Percentiles rank a stretch among this genome's conserved stretches.
Evolutionary conservation across 2,329 filamentous ascomycete species (phyloP).

Genomic region (Fusarium vanettenii): DNA sequence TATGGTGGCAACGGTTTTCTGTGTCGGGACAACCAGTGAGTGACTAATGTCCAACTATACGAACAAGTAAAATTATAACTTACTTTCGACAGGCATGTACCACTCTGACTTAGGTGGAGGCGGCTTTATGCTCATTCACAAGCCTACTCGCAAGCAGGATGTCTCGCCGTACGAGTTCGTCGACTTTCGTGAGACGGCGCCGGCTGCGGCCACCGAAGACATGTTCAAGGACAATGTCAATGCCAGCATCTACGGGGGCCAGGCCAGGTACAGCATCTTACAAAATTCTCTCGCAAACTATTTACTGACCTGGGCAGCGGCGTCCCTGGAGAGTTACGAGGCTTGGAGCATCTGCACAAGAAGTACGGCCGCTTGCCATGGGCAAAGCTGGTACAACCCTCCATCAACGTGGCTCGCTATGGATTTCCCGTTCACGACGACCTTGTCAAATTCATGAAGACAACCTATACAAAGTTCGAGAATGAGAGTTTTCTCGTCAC

Average conservation of each 20-base stretch:
- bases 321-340: conserved; percentile 77
- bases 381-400: conserved; percentile 75
- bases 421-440: conserved; percentile 81
- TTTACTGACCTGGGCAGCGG: conserved; percentile 54
- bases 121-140: conserved; percentile 80
- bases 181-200: conserved; percentile 88
- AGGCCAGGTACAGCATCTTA: conserved; percentile 71
- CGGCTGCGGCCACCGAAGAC: conserved; percentile 79
- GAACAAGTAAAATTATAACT: background rate
- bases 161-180: conserved; percentile 76
- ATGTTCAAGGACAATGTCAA: conserved; percentile 81
- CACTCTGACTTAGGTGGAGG: conserved; percentile 78
- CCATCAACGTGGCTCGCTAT: conserved; percentile 76
- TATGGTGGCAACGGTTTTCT: conserved; percentile 72
- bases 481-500: conserved; percentile 69
- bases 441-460: conserved; percentile 75
- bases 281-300: conserved; percentile 2
- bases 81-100: conserved; percentile 62
- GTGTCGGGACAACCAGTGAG: conserved; percentile 67
- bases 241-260: conserved; percentile 74
- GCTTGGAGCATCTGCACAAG: conserved; percentile 78
- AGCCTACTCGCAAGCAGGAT: conserved; percentile 60
- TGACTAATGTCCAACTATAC: background rate
- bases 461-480: conserved; percentile 56
- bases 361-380: conserved; percentile 74